phyloP scores from a whole-genome alignment of 345 rosid species.

The Laguncularia racemosa region DNA sequence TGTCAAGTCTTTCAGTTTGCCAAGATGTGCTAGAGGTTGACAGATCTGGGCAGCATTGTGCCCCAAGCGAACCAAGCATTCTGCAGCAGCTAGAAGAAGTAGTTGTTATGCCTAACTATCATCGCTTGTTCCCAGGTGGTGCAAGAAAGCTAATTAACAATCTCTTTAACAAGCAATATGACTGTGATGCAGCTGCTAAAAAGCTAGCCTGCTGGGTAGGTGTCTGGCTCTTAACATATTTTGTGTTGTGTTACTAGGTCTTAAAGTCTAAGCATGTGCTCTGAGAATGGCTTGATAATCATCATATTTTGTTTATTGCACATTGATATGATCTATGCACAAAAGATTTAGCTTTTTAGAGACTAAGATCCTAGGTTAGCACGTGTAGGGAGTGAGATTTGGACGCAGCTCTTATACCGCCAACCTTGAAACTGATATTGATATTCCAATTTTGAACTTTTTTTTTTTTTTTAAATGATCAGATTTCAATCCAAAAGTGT shows the following conservation, averaged over 20 bases:
- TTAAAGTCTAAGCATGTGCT: too few species aligned
- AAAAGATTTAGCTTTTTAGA: too few species aligned
- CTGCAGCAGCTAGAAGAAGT: conserved; percentile 97
- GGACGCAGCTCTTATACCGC: too few species aligned
- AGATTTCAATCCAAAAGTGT: conserved; percentile 98
- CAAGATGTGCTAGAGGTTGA: conserved; percentile 76
- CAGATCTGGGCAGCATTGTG: conserved; percentile 77
- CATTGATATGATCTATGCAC: too few species aligned
- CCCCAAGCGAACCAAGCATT: conserved; percentile 86
- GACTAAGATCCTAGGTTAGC: too few species aligned
- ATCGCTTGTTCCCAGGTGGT: conserved; percentile 76
- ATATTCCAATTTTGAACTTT: too few species aligned
- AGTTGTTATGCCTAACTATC: conserved; percentile 93
- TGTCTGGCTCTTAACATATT: not conserved
- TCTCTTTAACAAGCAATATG: conserved; percentile 52
- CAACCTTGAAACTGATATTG: too few species aligned
- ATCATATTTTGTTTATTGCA: not conserved
- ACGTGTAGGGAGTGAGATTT: too few species aligned
- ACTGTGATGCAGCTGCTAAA: conserved; percentile 86
- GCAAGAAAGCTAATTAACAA: conserved; percentile 78
- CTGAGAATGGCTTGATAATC: not conserved
- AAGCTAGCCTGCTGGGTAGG: conserved; percentile 95
- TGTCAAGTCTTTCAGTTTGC: conserved; percentile 79
- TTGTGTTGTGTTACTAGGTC: not conserved
- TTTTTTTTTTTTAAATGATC: conserved; percentile 3